Base-by-base conservation (phyloP, 164 flowering plant genomes). In the Taxillus chinensis region DNA sequence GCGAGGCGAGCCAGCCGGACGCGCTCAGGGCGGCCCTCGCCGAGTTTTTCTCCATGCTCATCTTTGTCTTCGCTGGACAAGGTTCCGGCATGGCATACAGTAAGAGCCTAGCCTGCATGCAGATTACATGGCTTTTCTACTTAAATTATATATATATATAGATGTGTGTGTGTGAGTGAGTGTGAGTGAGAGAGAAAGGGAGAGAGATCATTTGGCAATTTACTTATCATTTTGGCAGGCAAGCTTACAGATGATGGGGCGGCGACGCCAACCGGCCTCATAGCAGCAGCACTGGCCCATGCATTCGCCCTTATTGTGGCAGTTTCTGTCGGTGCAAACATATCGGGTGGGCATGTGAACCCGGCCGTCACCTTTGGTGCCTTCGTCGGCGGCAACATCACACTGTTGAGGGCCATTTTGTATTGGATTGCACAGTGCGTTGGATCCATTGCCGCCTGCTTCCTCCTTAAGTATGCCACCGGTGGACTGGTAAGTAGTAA, bases 281-380 rank as follows among this genome's bases (percentile, higher is more conserved):
- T 84, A 48, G 76, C 79, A 2, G 84, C 83, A 2, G 68, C 88
- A 11, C 5, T 83, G 70, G 79, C 86, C 2, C 86, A 83, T 62
- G 86, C 78, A 2, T 78, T 83, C 41, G 78, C 76, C 0, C 77
- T 83, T 3, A 71, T 80, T 9, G 88, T 83, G 43, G 88, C 84
- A 3, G 86, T 83, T 27, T 71, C 86, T 1, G 78, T 78, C 0
- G 80, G 77, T 3, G 77, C 80, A 14, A 83, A 83, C 62, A 70
- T 81, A 16, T 83, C 87, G 0, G 87, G 87, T 0, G 87, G 87
- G 3, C 88, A 83, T 59, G 84, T 83, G 12, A 83, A 83, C 70
- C 87, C 87, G 0, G 85, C 87, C 0, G 85, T 83, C 40, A 83
- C 87, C 8, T 81, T 83, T 55, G 87, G 82, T 45, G 75, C 82